Base-by-base conservation (phyloP, 495 filamentous ascomycete genomes). In the Penicillium angulare region DNA sequence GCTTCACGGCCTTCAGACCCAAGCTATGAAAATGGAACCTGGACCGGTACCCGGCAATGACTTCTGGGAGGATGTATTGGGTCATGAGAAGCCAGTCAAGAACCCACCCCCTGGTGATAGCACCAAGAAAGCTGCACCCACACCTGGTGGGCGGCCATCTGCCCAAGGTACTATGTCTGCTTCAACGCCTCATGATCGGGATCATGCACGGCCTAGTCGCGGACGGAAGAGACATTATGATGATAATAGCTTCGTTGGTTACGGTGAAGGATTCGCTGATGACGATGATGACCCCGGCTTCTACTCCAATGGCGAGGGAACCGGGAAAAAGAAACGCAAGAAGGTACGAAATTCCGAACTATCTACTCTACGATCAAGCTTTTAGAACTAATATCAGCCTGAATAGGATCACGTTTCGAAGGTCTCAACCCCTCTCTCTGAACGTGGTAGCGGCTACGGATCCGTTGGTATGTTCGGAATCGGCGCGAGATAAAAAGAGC, bases 161-260 rank as follows among this genome's bases (percentile, higher is more conserved):
- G 43, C 44, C 23, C 69, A 67, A 42, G 47, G 59, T 4, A 72
- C 69, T 49, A 68, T 66, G 16, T 56, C 68, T 24, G 60, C 65
- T 16, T 47, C 57, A 24, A 49, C 56, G 8, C 45, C 64, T 12
- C 56, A 60, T 26, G 79, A 80, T 47, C 43, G 63, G 23, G 69
- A 75, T 12, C 72, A 84, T 27, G 20, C 40, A 15, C 66, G 73
- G 16, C 82, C 86, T 3, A 84, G 77, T 57, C 80, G 81, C 23
- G 79, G 79, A 24, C 84, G 81, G 56, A 86, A 87, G 68, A 73
- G 86, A 53, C 72, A 82, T 55, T 89, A 89, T 60, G 79, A 83
- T 58, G 86, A 88, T 23, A 71, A 71, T 36, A 84, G 81, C 56
- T 89, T 84, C 61, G 79, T 79, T 44, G 86, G 86, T 4, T 89